Percentiles rank a stretch among this genome's conserved stretches.
Conservation (phyloP, 768 basidiomycete species). For the Tephrocybe sp. region DNA sequence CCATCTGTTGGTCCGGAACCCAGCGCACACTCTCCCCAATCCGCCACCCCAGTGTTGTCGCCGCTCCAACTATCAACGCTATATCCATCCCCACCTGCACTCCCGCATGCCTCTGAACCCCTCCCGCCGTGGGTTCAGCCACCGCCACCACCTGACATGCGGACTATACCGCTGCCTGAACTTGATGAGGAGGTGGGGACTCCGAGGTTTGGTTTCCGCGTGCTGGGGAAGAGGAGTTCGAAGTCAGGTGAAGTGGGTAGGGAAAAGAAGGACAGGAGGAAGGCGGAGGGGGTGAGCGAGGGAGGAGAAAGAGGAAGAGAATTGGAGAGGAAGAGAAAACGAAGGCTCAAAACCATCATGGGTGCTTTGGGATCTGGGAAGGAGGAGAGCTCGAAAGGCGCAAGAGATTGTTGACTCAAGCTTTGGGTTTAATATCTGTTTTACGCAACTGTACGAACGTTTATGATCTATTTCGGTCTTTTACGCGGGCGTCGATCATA, state of each 20-base stretch:
- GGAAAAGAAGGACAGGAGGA: not conserved
- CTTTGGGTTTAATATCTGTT: not conserved
- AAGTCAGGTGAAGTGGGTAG: conserved; percentile 20
- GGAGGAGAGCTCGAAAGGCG: not conserved
- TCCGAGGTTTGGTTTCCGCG: conserved; percentile 19
- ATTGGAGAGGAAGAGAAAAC: not conserved
- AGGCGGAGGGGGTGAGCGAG: not conserved
- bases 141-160: conserved; percentile 13
- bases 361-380: not conserved
- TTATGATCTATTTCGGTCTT: too few relatives aligned
- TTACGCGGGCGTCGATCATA: too few relatives aligned
- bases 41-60: not conserved
- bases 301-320: not conserved
- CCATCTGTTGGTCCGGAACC: too few relatives aligned
- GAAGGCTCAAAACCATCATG: not conserved
- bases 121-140: conserved; percentile 14
- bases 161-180: conserved; percentile 18
- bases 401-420: not conserved
- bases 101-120: not conserved
- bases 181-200: conserved; percentile 2
- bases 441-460: too few relatives aligned
- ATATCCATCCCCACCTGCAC: not conserved
- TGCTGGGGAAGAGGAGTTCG: conserved; percentile 21
- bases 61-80: not conserved
- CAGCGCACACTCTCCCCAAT: not conserved